These are phyloP conservation scores for Fagus sylvatica DNA, from an alignment of 306 rosid species.

Conservation along the genomic window DNA sequence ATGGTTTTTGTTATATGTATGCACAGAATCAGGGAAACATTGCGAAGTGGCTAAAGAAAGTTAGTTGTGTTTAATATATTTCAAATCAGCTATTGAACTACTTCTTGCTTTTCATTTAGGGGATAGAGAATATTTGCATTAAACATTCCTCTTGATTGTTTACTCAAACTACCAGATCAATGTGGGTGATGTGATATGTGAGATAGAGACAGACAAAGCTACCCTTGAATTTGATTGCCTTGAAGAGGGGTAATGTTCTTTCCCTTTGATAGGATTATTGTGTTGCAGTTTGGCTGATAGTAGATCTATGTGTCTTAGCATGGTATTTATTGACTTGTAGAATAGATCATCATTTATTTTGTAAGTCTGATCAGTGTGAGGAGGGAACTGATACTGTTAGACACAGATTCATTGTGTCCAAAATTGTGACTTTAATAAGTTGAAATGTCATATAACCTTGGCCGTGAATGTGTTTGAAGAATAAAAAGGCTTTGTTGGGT, in stretches of 20 bases:
- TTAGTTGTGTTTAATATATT: slow-evolving; percentile 44
- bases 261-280: slow-evolving; percentile 21
- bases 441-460: slow-evolving; percentile 12
- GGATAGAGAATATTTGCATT: not conserved
- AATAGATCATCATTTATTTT: slow-evolving; percentile 3
- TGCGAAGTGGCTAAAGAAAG: slow-evolving; percentile 84
- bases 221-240: slow-evolving; percentile 89
- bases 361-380: not conserved
- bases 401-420: slow-evolving; percentile 11
- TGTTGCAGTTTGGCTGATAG: slow-evolving; percentile 3
- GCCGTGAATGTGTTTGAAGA: not conserved
- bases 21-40: slow-evolving; percentile 89
- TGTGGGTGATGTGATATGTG: slow-evolving; percentile 94
- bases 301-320: not conserved
- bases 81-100: slow-evolving; percentile 4
- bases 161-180: slow-evolving; percentile 63
- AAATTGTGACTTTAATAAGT: slow-evolving; percentile 11
- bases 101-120: slow-evolving; percentile 4
- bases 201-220: slow-evolving; percentile 99
- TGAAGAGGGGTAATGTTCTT: slow-evolving; percentile 87
- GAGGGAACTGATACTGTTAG: not conserved
- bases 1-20: slow-evolving; percentile 17
- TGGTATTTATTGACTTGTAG: not conserved
- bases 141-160: slow-evolving; percentile 6
- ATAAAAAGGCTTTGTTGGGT: not conserved